Base-by-base conservation (phyloP, 305 asterid genomes). In the Lippia alba region DNA sequence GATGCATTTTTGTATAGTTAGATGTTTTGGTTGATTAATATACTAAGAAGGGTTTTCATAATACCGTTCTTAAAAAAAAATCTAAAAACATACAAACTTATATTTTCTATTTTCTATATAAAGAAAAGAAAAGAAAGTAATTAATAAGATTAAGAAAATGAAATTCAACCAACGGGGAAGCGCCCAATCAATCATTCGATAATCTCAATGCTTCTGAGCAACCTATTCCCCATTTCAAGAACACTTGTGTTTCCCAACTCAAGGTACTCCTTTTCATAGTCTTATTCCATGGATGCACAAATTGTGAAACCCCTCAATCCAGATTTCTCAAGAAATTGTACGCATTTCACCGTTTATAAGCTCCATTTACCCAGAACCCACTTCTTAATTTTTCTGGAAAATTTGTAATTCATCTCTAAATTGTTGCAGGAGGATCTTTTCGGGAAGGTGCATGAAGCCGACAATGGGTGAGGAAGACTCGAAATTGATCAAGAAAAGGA, bases 381-480 rank as follows among this genome's bases (percentile, higher is more conserved):
- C 14, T 57, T 58, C 53, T 44, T 56, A 24, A 72, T 32, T 61
- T 30, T 60, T 66, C 8, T 50, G 9, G 17, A 61, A 4, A 41
- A 20, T 33, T 70, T 36, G 50, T 44, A 46, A 11, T 30, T 55
- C 54, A 61, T 50, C 55, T 49, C 39, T 64, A 30, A 20, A 66
- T 33, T 40, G 51, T 75, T 70, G 65, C 85, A 87, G 92, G 87
- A 76, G 80, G 39, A 36, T 44, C 50, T 40, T 76, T 49, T 49
- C 66, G 15, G 77, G 77, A 0, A 77, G 76, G 69, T 40, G 77
- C 63, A 30, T 66, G 41, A 68, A 57, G 72, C 71, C 71, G 41
- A 62, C 63, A 44, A 87, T 89, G 98, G 86, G 85, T 36, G 56
- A 51, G 40, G 96, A 81, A 67, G 79, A 72, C 69, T 19, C 70